phyloP scores from a whole-genome alignment of 2,329 filamentous ascomycete species.

The Colletotrichum cordylinicola region DNA sequence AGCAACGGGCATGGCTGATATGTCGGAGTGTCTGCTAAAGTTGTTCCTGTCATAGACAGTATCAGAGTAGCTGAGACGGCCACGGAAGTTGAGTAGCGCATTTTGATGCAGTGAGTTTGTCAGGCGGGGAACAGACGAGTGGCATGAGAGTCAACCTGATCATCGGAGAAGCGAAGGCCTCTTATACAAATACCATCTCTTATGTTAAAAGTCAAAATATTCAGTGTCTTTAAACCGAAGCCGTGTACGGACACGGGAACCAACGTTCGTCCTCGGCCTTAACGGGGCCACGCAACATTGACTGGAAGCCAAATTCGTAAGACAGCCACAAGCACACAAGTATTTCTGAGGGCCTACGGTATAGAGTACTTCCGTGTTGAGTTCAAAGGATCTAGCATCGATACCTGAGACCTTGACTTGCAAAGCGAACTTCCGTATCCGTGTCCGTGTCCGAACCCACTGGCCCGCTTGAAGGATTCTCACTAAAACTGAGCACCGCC shows the following conservation, averaged over 20 bases:
- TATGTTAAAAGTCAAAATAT: not conserved
- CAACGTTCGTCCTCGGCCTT: not conserved
- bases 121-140: not conserved
- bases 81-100: not conserved
- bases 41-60: not conserved
- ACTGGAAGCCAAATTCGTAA: not conserved
- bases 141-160: fast-evolving
- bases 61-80: not conserved
- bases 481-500: not conserved
- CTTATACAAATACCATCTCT: not conserved
- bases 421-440: not conserved
- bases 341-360: not conserved
- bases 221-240: not conserved
- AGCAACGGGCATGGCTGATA: slow-evolving; percentile 26
- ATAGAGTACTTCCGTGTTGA: not conserved
- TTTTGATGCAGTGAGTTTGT: not conserved
- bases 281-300: not conserved
- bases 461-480: not conserved
- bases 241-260: not conserved
- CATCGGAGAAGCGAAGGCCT: not conserved
- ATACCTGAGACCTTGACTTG: not conserved
- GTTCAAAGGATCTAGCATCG: not conserved
- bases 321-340: not conserved
- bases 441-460: slow-evolving; percentile 24
- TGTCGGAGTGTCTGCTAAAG: not conserved